These are phyloP conservation scores for Pochonia chlamydosporia DNA, from an alignment of 2,329 filamentous ascomycete genomes.

Conservation along the genomic window DNA sequence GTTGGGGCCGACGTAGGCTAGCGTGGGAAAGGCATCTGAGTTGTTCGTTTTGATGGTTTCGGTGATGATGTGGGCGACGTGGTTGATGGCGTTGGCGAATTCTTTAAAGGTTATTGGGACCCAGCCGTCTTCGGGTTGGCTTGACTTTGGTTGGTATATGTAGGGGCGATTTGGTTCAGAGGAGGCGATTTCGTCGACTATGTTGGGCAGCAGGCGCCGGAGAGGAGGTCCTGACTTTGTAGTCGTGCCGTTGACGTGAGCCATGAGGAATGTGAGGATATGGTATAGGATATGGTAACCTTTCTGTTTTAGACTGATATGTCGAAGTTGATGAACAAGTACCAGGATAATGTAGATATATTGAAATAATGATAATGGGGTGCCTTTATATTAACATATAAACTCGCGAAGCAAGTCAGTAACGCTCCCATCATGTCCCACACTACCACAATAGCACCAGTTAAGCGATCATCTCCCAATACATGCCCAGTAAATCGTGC, in stretches of 20 bases:
- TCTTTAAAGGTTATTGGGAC: constrained; percentile 19
- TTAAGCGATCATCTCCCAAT: no score
- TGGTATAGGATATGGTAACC: not conserved
- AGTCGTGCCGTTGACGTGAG: not conserved
- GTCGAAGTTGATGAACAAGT: no score
- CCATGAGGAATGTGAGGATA: not conserved
- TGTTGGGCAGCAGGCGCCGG: constrained; percentile 13
- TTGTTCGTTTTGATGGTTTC: constrained; percentile 21
- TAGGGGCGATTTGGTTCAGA: constrained; percentile 25
- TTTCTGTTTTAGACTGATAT: not conserved
- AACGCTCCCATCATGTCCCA: no score
- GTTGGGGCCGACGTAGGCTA: constrained; percentile 26
- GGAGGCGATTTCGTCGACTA: constrained; percentile 18
- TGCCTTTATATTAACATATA: no score
- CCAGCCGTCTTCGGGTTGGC: constrained; percentile 20
- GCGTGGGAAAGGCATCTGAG: constrained; percentile 23
- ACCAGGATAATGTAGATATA: no score
- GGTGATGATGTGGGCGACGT: constrained; percentile 24
- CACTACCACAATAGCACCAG: no score
- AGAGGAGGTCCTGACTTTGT: not conserved
- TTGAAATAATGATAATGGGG: no score
- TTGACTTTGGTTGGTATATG: constrained; percentile 29
- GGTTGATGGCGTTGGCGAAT: constrained; percentile 24
- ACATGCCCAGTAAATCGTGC: no score
- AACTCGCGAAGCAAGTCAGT: no score